Conservation (phyloP, 768 basidiomycete genomes). For the Hortiboletus flavorubellus region DNA sequence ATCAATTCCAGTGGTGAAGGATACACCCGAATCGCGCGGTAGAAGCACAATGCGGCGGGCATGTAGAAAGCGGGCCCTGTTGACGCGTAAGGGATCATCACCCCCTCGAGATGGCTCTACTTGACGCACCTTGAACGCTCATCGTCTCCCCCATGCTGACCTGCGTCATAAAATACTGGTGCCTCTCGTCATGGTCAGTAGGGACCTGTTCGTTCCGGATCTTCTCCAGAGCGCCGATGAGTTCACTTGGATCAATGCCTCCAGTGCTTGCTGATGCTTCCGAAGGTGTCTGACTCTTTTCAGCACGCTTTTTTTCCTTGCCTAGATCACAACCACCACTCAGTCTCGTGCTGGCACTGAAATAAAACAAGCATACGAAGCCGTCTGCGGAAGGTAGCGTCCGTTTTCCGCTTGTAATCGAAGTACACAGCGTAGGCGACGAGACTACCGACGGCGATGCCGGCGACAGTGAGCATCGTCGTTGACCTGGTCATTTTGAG, state of each 20-base stretch:
- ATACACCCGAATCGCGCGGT: slow-evolving; percentile 90
- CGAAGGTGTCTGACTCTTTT: slow-evolving; percentile 57
- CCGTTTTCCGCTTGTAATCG: slow-evolving; percentile 91
- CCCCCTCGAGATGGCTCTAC: not conserved
- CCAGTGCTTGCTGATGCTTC: slow-evolving; percentile 25
- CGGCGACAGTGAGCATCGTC: slow-evolving; percentile 40
- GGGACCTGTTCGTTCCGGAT: slow-evolving; percentile 71
- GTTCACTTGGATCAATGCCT: slow-evolving; percentile 46
- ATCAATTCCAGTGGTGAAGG: slow-evolving; percentile 93
- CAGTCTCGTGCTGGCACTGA: not conserved
- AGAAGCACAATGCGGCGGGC: slow-evolving; percentile 86
- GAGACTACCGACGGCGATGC: slow-evolving; percentile 49
- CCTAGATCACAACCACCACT: slow-evolving; percentile 43
- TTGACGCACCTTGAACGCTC: slow-evolving; percentile 57
- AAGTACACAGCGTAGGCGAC: slow-evolving; percentile 90
- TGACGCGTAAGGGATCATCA: slow-evolving; percentile 1
- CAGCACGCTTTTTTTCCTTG: slow-evolving; percentile 88
- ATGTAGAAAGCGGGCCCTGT: slow-evolving; percentile 77
- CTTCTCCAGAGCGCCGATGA: slow-evolving; percentile 61
- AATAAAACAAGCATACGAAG: slow-evolving; percentile 57
- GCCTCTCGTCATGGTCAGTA: slow-evolving; percentile 67
- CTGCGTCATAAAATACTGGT: slow-evolving; percentile 89
- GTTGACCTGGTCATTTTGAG: slow-evolving; percentile 32
- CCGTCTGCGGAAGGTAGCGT: slow-evolving; percentile 81
- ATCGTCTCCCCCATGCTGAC: slow-evolving; percentile 87